Evolutionary conservation across 2,329 filamentous ascomycete species (phyloP), one percentile per base, ranked within the genome.

Genomic region (Beauveria asiatica): DNA sequence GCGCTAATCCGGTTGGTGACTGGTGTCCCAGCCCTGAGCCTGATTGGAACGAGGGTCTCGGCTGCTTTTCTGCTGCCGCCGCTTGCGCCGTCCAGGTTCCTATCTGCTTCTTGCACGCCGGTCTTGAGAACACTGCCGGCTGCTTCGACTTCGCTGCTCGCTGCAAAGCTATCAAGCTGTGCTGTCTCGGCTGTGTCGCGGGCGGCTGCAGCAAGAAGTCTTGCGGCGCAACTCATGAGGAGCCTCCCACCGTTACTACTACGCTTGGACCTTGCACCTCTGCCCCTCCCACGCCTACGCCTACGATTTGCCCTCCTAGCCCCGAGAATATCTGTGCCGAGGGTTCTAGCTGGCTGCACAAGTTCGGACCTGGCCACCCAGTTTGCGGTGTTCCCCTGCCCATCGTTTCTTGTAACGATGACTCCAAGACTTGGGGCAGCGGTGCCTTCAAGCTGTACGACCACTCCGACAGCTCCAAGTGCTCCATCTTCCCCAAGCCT

Each of bases 381-480:
- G 51, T 56, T 13, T 60, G 59, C 45, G 59, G 52, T 17, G n/a
- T 56, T 21, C 59, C 59, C 5, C 59, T 60, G 51, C 59, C 59
- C n/a, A 50, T 60, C 3, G 59, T 60, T 16, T 39, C 44, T 23
- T 60, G 59, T 39, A 60, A 56, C 45, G 59, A 56, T 33, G 44
- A 55, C 33, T 8, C 33, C n/a, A 41, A 54, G 17, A 49, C 51
- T 8, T 55, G 21, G n/a, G 42, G 44, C 23, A 41, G n/a, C 19
- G 41, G 41, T 10, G 16, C 51, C 2, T 55, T 23, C 59, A 60
- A 60, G 59, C 52, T 60, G 51, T 56, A 60, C 59, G 42, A 56
- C n/a, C n/a, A 50, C 45, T 42, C 52, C 1, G 45, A 56, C 11
- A 55, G 13, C 19, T 17, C 4, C 23, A 50, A 51, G 51, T 44